Percentiles rank a stretch among this genome's conserved stretches.
These are phyloP conservation scores for Xylaria flabelliformis DNA, from an alignment of 495 filamentous ascomycete species.

Conservation along the genomic window DNA sequence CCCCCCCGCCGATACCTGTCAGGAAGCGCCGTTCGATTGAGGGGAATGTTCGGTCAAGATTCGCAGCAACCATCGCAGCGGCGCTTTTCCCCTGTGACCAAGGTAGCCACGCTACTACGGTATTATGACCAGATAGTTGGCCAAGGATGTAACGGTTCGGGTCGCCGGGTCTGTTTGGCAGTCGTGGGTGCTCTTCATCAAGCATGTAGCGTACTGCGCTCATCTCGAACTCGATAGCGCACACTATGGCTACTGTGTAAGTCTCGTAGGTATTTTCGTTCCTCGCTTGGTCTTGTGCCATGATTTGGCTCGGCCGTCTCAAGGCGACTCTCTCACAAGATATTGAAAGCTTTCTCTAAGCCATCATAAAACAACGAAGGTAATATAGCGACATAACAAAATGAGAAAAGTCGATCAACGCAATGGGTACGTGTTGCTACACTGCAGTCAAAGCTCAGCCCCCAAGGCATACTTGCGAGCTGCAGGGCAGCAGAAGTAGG, in stretches of 20 bases:
- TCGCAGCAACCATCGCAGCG: constrained; percentile 8
- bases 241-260: neutral
- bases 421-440: neutral
- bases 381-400: too few relatives aligned
- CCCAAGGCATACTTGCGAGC: neutral
- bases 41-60: neutral
- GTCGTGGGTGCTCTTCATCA: neutral
- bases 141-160: constrained; percentile 9
- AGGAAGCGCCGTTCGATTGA: constrained; percentile 4
- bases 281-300: neutral
- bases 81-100: neutral
- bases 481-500: neutral
- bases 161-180: neutral
- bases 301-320: neutral
- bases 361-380: too few relatives aligned
- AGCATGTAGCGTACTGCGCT: constrained; percentile 1
- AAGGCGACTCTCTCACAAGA: neutral
- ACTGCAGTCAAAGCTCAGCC: neutral
- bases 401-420: neutral
- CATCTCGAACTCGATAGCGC: constrained; percentile 6
- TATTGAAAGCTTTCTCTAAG: neutral
- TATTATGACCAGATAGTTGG: neutral
- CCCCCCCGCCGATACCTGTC: neutral
- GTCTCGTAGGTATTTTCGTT: neutral
- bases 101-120: neutral